A percentile compares a stretch with the other conserved stretches of the same genome.
Evolutionary conservation across 768 basidiomycete genomes (phyloP).

Genomic region (Rhizopogon sp.): DNA sequence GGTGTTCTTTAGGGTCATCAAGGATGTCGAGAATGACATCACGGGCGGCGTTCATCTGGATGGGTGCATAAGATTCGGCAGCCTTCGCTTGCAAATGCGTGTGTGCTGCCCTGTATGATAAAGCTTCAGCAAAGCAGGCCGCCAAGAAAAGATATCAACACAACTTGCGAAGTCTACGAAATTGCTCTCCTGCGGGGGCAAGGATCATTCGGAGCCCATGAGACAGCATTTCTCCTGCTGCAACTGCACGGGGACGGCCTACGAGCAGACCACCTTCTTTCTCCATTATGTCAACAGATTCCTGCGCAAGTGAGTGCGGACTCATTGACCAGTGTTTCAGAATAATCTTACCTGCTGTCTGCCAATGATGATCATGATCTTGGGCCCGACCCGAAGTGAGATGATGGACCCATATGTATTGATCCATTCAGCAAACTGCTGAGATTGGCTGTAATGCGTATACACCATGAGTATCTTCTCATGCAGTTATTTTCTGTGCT

Average conservation of each 20-base stretch:
- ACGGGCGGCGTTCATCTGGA: constrained; percentile 36
- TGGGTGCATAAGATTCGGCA: constrained; percentile 41
- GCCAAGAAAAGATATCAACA: constrained; percentile 1
- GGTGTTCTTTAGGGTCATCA: constrained; percentile 35
- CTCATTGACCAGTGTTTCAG: not conserved
- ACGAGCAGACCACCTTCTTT: constrained; percentile 54
- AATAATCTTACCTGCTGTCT: constrained; percentile 29
- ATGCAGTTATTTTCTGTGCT: not conserved
- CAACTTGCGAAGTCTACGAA: constrained; percentile 58
- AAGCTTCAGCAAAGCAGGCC: not conserved
- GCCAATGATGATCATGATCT: constrained; percentile 26
- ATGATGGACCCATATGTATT: constrained; percentile 60
- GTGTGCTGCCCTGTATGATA: constrained; percentile 43
- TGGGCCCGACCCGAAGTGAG: constrained; percentile 45
- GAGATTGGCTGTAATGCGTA: constrained; percentile 18
- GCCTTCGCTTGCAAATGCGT: constrained; percentile 53
- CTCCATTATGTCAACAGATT: constrained; percentile 64
- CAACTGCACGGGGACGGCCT: constrained; percentile 50
- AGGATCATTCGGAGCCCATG: constrained; percentile 55
- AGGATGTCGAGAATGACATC: constrained; percentile 28
- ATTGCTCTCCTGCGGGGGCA: constrained; percentile 51
- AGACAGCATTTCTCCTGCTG: constrained; percentile 55
- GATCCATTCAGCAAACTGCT: constrained; percentile 54
- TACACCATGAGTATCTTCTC: not conserved
- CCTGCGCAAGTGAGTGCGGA: constrained; percentile 23